Evolutionary conservation across 1,284 basidiomycete genomes (phyloP).

Genomic region (Boletellus deceptivus): DNA sequence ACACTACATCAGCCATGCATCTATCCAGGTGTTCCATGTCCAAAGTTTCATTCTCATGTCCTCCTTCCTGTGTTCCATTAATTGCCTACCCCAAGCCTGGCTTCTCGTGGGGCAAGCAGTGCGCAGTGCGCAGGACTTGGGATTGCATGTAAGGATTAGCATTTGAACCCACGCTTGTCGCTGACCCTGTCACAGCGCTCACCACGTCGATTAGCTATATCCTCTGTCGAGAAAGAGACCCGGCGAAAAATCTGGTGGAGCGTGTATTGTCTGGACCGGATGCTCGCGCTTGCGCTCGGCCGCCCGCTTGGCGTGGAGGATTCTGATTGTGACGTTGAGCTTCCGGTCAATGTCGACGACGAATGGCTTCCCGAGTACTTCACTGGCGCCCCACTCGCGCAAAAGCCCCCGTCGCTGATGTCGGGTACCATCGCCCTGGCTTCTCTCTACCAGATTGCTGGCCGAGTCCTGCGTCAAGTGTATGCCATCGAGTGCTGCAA

Average conservation of each 20-base stretch:
- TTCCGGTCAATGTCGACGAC: conserved; percentile 80
- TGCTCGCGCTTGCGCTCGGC: conserved; percentile 85
- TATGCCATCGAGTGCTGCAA: conserved; percentile 75
- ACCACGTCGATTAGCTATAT: conserved; percentile 66
- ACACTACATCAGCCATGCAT: conserved; percentile 84
- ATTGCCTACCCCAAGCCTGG: conserved; percentile 90
- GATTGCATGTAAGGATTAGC: conserved; percentile 69
- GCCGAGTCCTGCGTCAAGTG: conserved; percentile 77
- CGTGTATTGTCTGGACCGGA: conserved; percentile 83
- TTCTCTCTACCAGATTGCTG: conserved; percentile 79
- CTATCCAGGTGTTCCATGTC: conserved; percentile 79
- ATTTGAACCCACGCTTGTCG: background rate
- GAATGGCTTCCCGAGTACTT: conserved; percentile 72
- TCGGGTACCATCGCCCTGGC: conserved; percentile 74
- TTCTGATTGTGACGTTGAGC: conserved; percentile 77
- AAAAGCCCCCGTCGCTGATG: conserved; percentile 69
- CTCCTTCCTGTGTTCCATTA: conserved; percentile 85
- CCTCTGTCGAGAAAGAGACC: conserved; percentile 81
- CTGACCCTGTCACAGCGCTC: conserved; percentile 58
- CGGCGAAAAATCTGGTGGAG: conserved; percentile 90
- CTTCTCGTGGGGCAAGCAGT: conserved; percentile 85
- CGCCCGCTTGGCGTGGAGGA: conserved; percentile 79
- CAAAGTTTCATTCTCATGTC: conserved; percentile 86
- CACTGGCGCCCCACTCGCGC: conserved; percentile 53
- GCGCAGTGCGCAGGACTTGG: conserved; percentile 83